phyloP scores from a whole-genome alignment of 768 basidiomycete species.

The Mycena vulgaris region DNA sequence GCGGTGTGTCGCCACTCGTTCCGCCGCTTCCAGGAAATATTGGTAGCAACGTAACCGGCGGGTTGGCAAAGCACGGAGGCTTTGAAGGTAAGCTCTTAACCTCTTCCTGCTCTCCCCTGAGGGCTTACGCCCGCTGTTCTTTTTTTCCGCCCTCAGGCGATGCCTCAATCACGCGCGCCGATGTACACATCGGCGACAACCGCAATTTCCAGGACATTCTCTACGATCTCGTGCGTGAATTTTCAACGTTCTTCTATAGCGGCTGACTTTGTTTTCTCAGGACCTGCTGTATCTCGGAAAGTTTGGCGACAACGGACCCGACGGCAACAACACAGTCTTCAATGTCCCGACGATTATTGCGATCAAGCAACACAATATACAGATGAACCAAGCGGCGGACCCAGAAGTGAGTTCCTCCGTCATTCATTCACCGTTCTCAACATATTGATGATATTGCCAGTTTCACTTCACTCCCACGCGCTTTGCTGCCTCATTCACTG shows the following conservation, averaged over 20 bases:
- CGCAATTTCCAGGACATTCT: conserved; percentile 31
- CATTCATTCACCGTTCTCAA: conserved; percentile 2
- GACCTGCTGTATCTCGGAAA: conserved; percentile 26
- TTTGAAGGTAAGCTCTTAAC: no score
- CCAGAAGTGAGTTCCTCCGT: conserved; percentile 19
- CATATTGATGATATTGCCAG: conserved; percentile 15
- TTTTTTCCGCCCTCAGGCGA: no score
- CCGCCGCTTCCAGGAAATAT: no score
- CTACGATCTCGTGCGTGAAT: conserved; percentile 24
- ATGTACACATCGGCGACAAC: no score
- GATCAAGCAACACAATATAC: conserved; percentile 30
- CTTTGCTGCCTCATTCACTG: conserved; percentile 16
- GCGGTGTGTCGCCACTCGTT: no score
- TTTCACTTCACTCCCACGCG: conserved; percentile 24
- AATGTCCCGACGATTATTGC: conserved; percentile 31
- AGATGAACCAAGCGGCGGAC: conserved; percentile 31
- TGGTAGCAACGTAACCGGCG: no score
- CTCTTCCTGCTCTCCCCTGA: no score
- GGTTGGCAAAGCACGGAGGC: no score
- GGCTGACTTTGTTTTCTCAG: conserved; percentile 19
- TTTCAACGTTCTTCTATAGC: conserved; percentile 11
- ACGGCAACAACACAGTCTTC: conserved; percentile 30
- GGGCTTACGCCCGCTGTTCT: no score
- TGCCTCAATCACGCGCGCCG: no score
- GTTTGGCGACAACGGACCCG: conserved; percentile 31